Base-by-base conservation (phyloP, 352 stramenopile species). In the Pythium coloratum region DNA sequence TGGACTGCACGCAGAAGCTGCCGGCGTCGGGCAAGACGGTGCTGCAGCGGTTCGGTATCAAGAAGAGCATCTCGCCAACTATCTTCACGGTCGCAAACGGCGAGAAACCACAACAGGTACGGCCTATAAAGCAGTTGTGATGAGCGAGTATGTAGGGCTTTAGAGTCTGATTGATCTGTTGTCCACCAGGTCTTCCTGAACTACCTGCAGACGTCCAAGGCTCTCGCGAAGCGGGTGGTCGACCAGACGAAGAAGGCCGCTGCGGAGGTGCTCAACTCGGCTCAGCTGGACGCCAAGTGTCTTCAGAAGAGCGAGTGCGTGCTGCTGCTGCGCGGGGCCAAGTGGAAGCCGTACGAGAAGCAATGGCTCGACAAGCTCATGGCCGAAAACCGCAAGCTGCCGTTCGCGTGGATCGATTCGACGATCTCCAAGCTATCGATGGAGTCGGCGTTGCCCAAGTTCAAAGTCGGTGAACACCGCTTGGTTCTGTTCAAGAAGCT, bases 41-140 rank as follows among this genome's bases (percentile, higher is more conserved):
- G 40, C 67, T 86, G 9, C 66, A 76, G 38, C 79, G 82, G 42
- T 94, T 90, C 62, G 71, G 76, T 46, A 82, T 95, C 67, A 81
- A 78, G 49, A 62, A 64, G 40, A 81, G 76, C 65, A 84, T 92
- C 36, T 75, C 64, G 13, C 85, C 85, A 47, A 94, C 87, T 2
- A 73, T 94, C 2, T 94, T 95, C 64, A 95, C 84, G 0, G 77
- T 94, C 24, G 82, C 85, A 0, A 93, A 95, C 63, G 84, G 81
- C 12, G 78, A 88, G 28, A 88, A 82, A 38, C 85, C 84, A 50
- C 85, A 92, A 60, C 84, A 94, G 68, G 78, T 86, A 4, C 30
- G 34, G 10, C 36, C 13, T 28, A 13, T 54, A 8, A 14, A 54
- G 16, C 2, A 30, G 24, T 54, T 9, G n/a, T 51, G 8, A 6